A percentile compares a stretch with the other conserved stretches of the same genome.
Conservation (phyloP, 164 flowering plant genomes). For the grape (Vitis vinifera) region ASM3070453v1 NC_081820.1:2775001-2775500, state of each 20-base stretch:
- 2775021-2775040: slow-evolving; percentile 34
- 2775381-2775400: no score
- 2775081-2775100: slow-evolving; percentile 59
- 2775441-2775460: no score
- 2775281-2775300: slow-evolving; percentile 47
- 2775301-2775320: slow-evolving; percentile 37
- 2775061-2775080: slow-evolving; percentile 58
- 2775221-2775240: slow-evolving; percentile 39
- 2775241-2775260: slow-evolving; percentile 60
- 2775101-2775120: slow-evolving; percentile 45
- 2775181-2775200: slow-evolving; percentile 57
- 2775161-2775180: slow-evolving; percentile 82
- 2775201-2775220: slow-evolving; percentile 51
- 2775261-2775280: slow-evolving; percentile 49
- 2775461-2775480: no score
- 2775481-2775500: no score
- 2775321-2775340: slow-evolving; percentile 39
- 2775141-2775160: slow-evolving; percentile 59
- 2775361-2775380: no score
- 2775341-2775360: slow-evolving; percentile 16
- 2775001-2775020: slow-evolving; percentile 54
- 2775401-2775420: no score
- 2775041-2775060: slow-evolving; percentile 33
- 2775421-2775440: no score
- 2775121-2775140: slow-evolving; percentile 35